Base-by-base conservation (phyloP, 2,329 filamentous ascomycete genomes). In the Nemania abortiva region DNA sequence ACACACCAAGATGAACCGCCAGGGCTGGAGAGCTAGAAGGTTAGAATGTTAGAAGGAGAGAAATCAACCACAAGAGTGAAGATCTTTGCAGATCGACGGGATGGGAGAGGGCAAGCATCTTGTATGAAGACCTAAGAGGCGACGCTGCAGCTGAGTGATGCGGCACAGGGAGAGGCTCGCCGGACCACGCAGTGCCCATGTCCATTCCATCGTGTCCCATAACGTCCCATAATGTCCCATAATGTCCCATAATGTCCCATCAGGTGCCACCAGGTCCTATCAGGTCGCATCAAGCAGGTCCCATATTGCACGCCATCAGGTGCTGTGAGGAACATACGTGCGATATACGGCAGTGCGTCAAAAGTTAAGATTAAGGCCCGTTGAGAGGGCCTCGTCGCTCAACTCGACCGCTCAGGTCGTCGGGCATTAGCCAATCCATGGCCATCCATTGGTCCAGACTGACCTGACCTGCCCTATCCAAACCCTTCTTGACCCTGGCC, bases 321-420 rank as follows among this genome's bases (percentile, higher is more conserved):
- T 42, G 37, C 37, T 11, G 11, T 42, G 37, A 42, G 6, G 6
- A 42, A 42, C 3, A 42, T 42, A 15, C n/a, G n/a, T n/a, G 13
- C 37, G 3, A 42, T 3, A 42, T 15, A 42, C 37, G 37, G 3
- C 6, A 42, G 37, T 68, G 63, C 69, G 53, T 74, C 72, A 70
- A 60, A 70, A 71, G 39, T 68, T 68, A 60, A 74, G 68, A 74
- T 74, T 69, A 69, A 54, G 74, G 68, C 70, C 69, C 29, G 68
- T 75, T 49, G 66, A 76, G 73, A 75, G 74, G 73, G 58, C 74
- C 69, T 73, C 68, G 71, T 58, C 57, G 70, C 54, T 71, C 66
- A 70, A 69, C 29, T 24, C 29, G 55, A n/a, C 62, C 57, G 31
- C 54, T 18, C 18, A 22, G 15, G 39, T 65, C 56, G 60, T 47